phyloP scores from a whole-genome alignment of 371 early-diverging fungal genomes.

The Zychaea mexicana region DNA sequence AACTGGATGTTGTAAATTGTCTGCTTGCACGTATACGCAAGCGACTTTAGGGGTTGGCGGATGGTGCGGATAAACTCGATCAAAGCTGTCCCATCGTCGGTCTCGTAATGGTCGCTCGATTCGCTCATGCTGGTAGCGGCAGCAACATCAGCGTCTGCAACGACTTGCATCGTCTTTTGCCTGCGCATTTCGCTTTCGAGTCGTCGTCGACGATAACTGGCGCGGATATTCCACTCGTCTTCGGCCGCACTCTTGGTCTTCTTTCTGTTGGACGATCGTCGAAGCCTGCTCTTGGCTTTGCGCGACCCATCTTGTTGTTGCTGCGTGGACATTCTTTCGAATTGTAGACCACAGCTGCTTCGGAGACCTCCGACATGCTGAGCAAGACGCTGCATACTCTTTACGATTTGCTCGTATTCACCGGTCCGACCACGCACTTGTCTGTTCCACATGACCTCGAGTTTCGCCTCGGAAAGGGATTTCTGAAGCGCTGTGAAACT shows the following conservation, averaged over 20 bases:
- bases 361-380: conserved; percentile 70
- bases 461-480: conserved; percentile 62
- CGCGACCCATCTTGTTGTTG: not conserved
- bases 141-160: not conserved
- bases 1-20: conserved; percentile 56
- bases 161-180: conserved; percentile 23
- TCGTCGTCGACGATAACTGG: conserved; percentile 43
- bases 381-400: conserved; percentile 63
- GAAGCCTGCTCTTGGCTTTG: not conserved
- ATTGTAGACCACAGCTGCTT: conserved; percentile 68
- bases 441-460: conserved; percentile 62
- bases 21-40: conserved; percentile 66
- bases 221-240: conserved; percentile 42
- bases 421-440: conserved; percentile 47
- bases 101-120: not conserved
- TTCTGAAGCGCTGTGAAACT: conserved; percentile 65
- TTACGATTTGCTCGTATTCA: conserved; percentile 46
- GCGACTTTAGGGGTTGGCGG: conserved; percentile 62
- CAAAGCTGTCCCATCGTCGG: conserved; percentile 21
- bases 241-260: not conserved
- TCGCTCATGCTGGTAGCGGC: not conserved
- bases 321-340: conserved; percentile 55
- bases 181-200: conserved; percentile 44
- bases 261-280: not conserved
- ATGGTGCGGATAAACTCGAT: conserved; percentile 60